Base-by-base conservation (phyloP, 2,329 filamentous ascomycete species). In the Phaeosphaeria sp. region DNA sequence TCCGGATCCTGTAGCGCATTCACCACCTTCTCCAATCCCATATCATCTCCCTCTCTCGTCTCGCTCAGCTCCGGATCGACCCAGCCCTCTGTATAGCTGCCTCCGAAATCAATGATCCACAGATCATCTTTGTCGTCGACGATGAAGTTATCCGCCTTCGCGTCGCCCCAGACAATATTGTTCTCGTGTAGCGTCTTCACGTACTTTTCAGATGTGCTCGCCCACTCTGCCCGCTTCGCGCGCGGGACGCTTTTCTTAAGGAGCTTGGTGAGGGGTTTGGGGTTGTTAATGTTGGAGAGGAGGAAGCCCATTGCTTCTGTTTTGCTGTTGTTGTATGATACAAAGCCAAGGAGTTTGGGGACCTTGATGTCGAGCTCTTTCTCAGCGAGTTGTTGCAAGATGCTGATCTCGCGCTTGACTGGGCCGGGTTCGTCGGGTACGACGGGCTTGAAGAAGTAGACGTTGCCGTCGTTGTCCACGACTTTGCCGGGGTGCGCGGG, bases 51-150 rank as follows among this genome's bases (percentile, higher is more conserved):
- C 55, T 77, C 69, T 20, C 69, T 49, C n/a, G 74, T 78, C 42
- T 75, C 74, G 22, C 66, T 66, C 40, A 77, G 65, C 42, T 79
- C 73, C 40, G 74, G 59, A 55, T 78, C 75, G 6, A 80, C 74
- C 78, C 77, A 80, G 15, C 77, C 76, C n/a, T 75, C 56, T 3
- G 77, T 78, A 52, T 73, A 78, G 39, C 77, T 74, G 44, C 77
- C 77, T 1, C 74, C 76, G 57, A 81, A 79, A 62, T 77, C 77
- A 55, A 79, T 76, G 18, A 80, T 69, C 76, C 73, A 79, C 42
- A 74, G 71, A 39, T 69, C 62, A 53, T 80, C 68, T 47, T 75
- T 43, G 21, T 57, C 63, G 57, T 80, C 76, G 36, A 81, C 73
- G 53, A 80, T 62, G 54, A 81, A 71, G 42, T 80, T 79, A 44